Percentiles rank a stretch among this genome's conserved stretches.
phyloP scores from a whole-genome alignment of 2,329 filamentous ascomycete species.

The Fusarium mundagurra region DNA sequence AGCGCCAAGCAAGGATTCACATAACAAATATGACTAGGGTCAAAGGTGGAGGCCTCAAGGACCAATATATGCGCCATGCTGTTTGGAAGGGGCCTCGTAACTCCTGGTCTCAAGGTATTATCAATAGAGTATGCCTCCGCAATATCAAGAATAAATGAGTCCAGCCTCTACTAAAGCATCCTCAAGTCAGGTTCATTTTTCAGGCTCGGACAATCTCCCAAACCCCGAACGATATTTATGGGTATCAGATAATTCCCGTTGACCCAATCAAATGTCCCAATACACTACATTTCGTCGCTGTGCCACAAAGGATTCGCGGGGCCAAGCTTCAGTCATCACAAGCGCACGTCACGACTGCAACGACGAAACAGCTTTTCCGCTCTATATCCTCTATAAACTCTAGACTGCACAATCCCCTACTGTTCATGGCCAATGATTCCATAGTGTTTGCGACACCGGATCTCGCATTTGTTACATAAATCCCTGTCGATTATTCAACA shows the following conservation, averaged over 20 bases:
- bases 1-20: too few species aligned
- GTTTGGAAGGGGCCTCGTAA: too few species aligned
- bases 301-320: background rate
- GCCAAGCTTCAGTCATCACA: background rate
- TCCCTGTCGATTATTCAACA: rapidly evolving
- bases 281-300: rapidly evolving
- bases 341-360: rapidly evolving
- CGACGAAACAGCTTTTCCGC: background rate
- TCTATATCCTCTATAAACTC: rapidly evolving
- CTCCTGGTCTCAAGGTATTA: too few species aligned
- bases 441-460: rapidly evolving
- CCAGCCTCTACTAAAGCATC: too few species aligned
- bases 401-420: rapidly evolving
- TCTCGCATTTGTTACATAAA: background rate
- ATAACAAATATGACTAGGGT: too few species aligned
- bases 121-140: background rate
- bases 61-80: too few species aligned
- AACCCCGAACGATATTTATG: too few species aligned
- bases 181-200: rapidly evolving
- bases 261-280: rapidly evolving
- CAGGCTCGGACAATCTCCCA: background rate
- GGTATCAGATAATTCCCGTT: background rate
- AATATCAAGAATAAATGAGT: background rate
- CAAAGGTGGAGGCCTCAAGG: too few species aligned
- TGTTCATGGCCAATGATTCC: rapidly evolving